Evolutionary conservation across 768 basidiomycete genomes (phyloP).

Genomic region (Hygrocybe punicea): DNA sequence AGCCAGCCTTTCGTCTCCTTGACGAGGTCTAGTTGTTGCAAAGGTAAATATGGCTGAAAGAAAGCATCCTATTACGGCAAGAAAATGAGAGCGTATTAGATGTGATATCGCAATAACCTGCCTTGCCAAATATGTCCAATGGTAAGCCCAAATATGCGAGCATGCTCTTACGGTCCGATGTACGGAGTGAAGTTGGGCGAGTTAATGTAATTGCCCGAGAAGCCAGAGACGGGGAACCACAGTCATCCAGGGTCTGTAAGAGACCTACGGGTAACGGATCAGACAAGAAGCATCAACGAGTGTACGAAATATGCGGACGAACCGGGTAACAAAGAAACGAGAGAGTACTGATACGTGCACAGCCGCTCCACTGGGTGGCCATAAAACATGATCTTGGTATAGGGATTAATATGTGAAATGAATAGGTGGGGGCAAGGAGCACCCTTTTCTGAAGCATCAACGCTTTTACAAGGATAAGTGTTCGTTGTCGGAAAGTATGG

Average conservation of each 20-base stretch:
- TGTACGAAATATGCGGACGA: conserved; percentile 13
- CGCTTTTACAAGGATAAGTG: conserved; percentile 90
- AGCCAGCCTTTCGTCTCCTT: conserved; percentile 80
- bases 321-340: conserved; percentile 93
- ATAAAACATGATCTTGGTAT: conserved; percentile 84
- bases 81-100: neutral
- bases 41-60: conserved; percentile 95
- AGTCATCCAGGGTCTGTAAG: conserved; percentile 85
- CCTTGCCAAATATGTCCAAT: conserved; percentile 89
- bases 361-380: conserved; percentile 94
- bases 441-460: conserved; percentile 92
- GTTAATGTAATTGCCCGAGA: conserved; percentile 53
- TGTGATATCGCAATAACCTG: conserved; percentile 23
- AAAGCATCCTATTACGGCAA: conserved; percentile 95
- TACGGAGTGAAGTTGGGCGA: conserved; percentile 74
- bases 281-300: neutral
- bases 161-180: conserved; percentile 89
- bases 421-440: conserved; percentile 13
- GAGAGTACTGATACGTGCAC: conserved; percentile 96
- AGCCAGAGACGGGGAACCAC: conserved; percentile 82
- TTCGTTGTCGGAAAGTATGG: conserved; percentile 88
- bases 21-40: conserved; percentile 91
- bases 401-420: conserved; percentile 2
- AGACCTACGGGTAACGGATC: conserved; percentile 51
- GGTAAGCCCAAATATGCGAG: conserved; percentile 92